Evolutionary conservation across 305 asterid species (phyloP).

Genomic region (Fraxinus nigra): DNA sequence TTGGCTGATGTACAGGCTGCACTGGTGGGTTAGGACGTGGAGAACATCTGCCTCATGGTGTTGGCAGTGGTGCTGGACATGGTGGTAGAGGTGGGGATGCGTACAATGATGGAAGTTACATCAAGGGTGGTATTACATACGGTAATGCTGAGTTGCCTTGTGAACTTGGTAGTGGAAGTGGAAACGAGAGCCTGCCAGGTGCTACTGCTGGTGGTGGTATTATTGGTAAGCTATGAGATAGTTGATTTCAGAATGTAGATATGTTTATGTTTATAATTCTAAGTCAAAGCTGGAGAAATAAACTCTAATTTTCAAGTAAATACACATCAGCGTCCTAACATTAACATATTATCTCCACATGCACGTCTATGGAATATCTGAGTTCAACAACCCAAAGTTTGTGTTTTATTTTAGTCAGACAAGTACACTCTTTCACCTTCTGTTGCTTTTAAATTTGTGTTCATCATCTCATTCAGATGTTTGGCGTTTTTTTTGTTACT

Average conservation of each 20-base stretch:
- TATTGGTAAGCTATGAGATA: constrained; percentile 49
- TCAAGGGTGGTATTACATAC: constrained; percentile 64
- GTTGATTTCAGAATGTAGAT: constrained; percentile 12
- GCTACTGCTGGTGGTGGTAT: constrained; percentile 83
- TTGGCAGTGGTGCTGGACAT: constrained; percentile 90
- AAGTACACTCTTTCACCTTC: not conserved
- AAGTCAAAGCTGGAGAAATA: constrained; percentile 1
- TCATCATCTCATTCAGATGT: not conserved
- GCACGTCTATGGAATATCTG: not conserved
- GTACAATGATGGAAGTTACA: constrained; percentile 54
- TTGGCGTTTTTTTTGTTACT: not conserved
- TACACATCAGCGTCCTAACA: not conserved
- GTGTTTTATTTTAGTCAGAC: not conserved
- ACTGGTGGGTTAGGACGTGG: constrained; percentile 79
- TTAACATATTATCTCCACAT: not conserved
- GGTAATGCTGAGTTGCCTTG: constrained; percentile 78
- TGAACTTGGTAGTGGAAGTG: constrained; percentile 95
- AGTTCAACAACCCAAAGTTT: not conserved
- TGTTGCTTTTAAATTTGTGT: not conserved
- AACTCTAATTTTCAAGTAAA: not conserved
- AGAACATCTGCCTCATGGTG: constrained; percentile 59
- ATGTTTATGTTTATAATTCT: not conserved
- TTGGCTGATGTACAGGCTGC: constrained; percentile 61
- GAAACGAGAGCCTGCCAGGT: constrained; percentile 59
- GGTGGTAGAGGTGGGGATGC: constrained; percentile 95